These are phyloP conservation scores for Betula pendula DNA, from an alignment of 306 rosid genomes.

Conservation along the genomic window DNA sequence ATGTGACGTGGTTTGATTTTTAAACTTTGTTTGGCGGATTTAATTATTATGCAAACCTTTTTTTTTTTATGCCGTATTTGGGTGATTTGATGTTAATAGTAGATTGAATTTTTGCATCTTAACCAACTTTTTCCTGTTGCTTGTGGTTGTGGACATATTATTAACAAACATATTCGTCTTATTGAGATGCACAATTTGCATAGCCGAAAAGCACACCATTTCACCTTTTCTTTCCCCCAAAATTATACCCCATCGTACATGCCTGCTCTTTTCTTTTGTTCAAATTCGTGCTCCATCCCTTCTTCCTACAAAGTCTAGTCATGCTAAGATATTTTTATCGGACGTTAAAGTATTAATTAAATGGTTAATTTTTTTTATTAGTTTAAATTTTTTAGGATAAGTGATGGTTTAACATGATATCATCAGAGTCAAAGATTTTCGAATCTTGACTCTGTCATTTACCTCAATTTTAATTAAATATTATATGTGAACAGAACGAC, in stretches of 20 bases:
- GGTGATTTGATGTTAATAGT: conserved; percentile 25
- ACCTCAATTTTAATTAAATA: too few species aligned
- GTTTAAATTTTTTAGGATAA: too few species aligned
- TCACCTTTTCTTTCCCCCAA: not conserved
- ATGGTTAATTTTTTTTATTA: too few species aligned
- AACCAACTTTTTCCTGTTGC: not conserved
- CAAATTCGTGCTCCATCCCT: not conserved
- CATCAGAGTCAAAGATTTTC: too few species aligned
- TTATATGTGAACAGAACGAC: too few species aligned
- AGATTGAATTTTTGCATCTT: conserved; percentile 7
- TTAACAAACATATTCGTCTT: not conserved
- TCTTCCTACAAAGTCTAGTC: not conserved
- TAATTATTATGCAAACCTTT: conserved; percentile 7
- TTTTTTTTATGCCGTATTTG: conserved; percentile 15
- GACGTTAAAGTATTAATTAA: too few species aligned
- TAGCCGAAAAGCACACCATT: not conserved
- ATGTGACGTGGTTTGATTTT: conserved; percentile 20
- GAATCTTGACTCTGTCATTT: too few species aligned
- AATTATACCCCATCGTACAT: not conserved
- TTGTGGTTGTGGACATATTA: not conserved
- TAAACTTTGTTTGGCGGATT: conserved; percentile 13
- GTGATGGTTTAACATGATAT: too few species aligned
- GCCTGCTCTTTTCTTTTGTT: not conserved
- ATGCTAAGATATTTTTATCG: too few species aligned
- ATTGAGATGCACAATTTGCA: not conserved